Conservation (phyloP, 2,329 filamentous ascomycete species). For the Epichloe bromicola region DNA sequence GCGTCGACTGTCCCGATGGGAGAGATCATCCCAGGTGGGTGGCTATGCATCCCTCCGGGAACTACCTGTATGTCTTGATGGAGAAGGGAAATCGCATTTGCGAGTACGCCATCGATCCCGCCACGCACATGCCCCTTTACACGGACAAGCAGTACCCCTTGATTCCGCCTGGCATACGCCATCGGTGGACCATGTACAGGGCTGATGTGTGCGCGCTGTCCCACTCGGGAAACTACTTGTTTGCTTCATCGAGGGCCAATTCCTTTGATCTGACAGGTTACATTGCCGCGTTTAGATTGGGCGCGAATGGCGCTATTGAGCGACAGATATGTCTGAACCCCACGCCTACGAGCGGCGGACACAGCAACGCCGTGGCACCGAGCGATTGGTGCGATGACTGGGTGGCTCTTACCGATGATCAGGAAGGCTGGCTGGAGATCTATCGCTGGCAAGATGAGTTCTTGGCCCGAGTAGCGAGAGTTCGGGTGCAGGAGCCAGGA, state of each 20-base stretch:
- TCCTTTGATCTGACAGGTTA: slow-evolving; percentile 66
- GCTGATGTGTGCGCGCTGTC: slow-evolving; percentile 72
- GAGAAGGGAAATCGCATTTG: slow-evolving; percentile 77
- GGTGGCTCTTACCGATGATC: slow-evolving; percentile 80
- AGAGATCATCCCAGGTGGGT: slow-evolving; percentile 82
- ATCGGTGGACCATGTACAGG: slow-evolving; percentile 54
- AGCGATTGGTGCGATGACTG: slow-evolving; percentile 79
- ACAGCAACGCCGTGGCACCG: slow-evolving; percentile 77
- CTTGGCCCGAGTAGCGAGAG: slow-evolving; percentile 60
- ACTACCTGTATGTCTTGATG: slow-evolving; percentile 77
- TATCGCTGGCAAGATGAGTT: slow-evolving; percentile 79
- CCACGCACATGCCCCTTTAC: slow-evolving; percentile 63
- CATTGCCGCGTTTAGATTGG: slow-evolving; percentile 65
- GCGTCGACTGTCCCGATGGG: slow-evolving; percentile 54
- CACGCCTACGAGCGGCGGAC: slow-evolving; percentile 75
- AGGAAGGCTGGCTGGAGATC: slow-evolving; percentile 77
- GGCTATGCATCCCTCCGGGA: slow-evolving; percentile 64
- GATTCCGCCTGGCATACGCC: slow-evolving; percentile 57
- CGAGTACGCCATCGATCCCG: slow-evolving; percentile 67
- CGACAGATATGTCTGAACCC: slow-evolving; percentile 69
- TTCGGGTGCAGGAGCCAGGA: slow-evolving; percentile 71
- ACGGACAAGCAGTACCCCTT: slow-evolving; percentile 66
- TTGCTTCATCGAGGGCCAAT: slow-evolving; percentile 74
- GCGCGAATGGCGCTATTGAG: slow-evolving; percentile 57
- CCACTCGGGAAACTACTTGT: slow-evolving; percentile 59